phyloP scores from a whole-genome alignment of 176 grass and related monocot genomes.

The Aegilops sharonensis region DNA sequence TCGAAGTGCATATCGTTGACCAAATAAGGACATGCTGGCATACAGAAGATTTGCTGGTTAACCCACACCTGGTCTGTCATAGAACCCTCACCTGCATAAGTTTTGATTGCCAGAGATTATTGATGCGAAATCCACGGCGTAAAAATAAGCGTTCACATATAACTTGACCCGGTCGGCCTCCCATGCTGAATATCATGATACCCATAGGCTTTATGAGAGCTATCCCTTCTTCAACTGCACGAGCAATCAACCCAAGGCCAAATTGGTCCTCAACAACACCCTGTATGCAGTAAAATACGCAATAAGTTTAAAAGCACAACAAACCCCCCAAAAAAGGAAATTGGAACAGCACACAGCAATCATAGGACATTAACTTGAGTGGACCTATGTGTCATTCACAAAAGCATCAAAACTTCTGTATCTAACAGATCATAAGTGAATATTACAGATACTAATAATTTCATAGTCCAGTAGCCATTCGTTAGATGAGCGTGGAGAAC shows the following conservation, averaged over 20 bases:
- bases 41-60: too few relatives aligned
- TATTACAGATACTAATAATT: neutral
- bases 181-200: constrained; percentile 92
- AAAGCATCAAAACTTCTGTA: neutral
- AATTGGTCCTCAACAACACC: constrained; percentile 94
- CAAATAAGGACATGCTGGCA: too few relatives aligned
- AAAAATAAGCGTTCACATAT: constrained; percentile 77
- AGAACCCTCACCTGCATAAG: constrained; percentile 74
- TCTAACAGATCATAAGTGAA: neutral
- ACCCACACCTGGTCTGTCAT: too few relatives aligned
- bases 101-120: constrained; percentile 96
- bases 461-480: neutral
- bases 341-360: neutral
- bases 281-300: constrained; percentile 32
- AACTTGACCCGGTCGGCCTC: constrained; percentile 86
- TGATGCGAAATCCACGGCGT: constrained; percentile 73
- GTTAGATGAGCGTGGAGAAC: neutral
- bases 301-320: constrained; percentile 25
- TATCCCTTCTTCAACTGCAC: constrained; percentile 97
- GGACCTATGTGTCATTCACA: neutral
- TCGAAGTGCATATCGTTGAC: too few relatives aligned
- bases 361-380: neutral
- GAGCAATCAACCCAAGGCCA: constrained; percentile 87
- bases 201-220: constrained; percentile 91
- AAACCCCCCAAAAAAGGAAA: constrained; percentile 1